Conservation (phyloP, 345 rosid species). For the Citrus reticulata region DNA sequence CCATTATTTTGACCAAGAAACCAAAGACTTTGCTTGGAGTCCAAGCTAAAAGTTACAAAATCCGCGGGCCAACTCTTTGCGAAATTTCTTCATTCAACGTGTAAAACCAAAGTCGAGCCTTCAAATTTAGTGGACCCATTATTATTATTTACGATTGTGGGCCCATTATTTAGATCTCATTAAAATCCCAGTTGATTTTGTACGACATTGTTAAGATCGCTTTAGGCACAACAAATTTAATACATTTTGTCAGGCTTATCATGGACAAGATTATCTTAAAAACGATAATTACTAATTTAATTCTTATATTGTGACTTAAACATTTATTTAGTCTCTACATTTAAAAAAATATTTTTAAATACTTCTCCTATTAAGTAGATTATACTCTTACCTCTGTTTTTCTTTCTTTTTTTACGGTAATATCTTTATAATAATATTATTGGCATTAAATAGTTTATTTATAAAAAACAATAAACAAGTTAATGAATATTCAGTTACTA, state of each 20-base stretch:
- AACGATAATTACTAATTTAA: fast-evolving
- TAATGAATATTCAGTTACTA: no score
- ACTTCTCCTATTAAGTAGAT: no score
- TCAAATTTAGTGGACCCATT: neutral
- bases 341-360: no score
- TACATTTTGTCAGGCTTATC: no score
- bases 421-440: no score
- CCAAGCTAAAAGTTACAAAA: neutral
- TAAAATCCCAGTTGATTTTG: slow-evolving; percentile 14
- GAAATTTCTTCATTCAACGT: slow-evolving; percentile 6
- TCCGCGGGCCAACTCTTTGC: neutral
- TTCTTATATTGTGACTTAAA: fast-evolving
- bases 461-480: no score
- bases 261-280: no score
- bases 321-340: fast-evolving
- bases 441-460: no score
- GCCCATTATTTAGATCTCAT: neutral
- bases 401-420: no score
- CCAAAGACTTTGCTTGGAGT: neutral
- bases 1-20: slow-evolving; percentile 8
- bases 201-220: slow-evolving; percentile 5
- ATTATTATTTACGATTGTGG: neutral
- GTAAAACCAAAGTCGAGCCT: neutral
- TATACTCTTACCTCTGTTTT: no score
- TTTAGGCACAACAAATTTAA: neutral